Evolutionary conservation across 805 yeast species (phyloP), one percentile per base, ranked within the genome.

Genomic region (Saccharomycopsis microspora): DNA sequence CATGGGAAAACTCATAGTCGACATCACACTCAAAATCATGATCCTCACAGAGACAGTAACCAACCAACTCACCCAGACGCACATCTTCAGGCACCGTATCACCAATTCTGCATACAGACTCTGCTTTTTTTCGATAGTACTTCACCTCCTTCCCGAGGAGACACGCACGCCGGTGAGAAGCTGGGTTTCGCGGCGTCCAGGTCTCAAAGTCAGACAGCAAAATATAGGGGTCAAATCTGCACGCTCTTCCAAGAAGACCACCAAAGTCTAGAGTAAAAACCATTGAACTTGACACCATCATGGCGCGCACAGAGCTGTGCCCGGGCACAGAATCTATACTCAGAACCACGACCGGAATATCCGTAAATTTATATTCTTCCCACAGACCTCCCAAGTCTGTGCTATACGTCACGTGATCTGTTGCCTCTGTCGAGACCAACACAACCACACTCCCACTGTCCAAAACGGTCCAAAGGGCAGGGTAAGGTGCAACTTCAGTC

Each of bases 21-120:
- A 79, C 85, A 63, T 93, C 98, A 72, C 98, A 93, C 64, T 93
- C 98, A 60, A 69, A 93, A 60, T 90, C 98, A 45, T 74, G 73
- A 62, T 95, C 19, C 0, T 89, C 72, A 67, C 98, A 93, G 1
- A 80, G 60, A 66, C 98, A 93, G 60, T 83, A 80, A 50, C 75
- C 69, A 10, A 72, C 60, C 8, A 73, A 67, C 54, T 71, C 72
- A 4, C 46, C 47, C 28, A 41, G 29, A 27, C 32, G 19, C 8
- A 32, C 34, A 5, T 43, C 47, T 19, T 33, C 8, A 1, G 46
- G 50, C 30, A 43, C 35, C 19, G 43, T 19, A 29, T 75, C 75
- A 46, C 68, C 74, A 52, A 85, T 80, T 57, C 78, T 83, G 64
- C 95, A 90, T 48, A 70, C 65, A 41, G 70, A 72, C 30, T 76